Base-by-base conservation (phyloP, 352 stramenopile species). In the Phytophthora megakarya region DNA sequence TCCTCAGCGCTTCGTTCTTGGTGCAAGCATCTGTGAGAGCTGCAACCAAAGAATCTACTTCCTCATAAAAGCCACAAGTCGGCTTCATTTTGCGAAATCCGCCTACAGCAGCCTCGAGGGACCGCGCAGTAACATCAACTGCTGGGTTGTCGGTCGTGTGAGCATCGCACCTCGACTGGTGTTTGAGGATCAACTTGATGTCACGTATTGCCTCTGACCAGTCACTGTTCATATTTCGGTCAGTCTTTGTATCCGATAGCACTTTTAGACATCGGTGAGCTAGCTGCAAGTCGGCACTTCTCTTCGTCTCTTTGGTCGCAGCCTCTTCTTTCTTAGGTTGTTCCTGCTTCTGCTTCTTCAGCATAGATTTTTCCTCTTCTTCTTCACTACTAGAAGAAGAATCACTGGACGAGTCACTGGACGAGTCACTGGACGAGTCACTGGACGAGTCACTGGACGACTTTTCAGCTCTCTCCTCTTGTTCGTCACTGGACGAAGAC, bases 21-120 rank as follows among this genome's bases (percentile, higher is more conserved):
- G 60, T 54, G 38, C 69, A 76, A n/a, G 65, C 53, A 18, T 63
- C 38, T n/a, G 52, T 49, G 18, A 76, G 64, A 1, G 25, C 44
- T 30, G 45, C 50, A 3, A 71, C 25, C 12, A 73, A 15, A 21
- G 48, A 37, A 3, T 22, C 39, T n/a, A 65, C 40, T 55, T 76
- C 64, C 32, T 70, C 50, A 3, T 39, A 28, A 28, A 28, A 25
- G 21, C 70, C 43, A 11, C 5, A 10, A 12, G 45, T 66, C 64
- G 33, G 55, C n/a, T 45, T 26, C 1, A 76, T 3, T 16, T 51
- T 65, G 21, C n/a, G 21, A 22, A 73, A 58, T 12, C 65, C 19
- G 1, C 11, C 6, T 16, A 47, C 49, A 37, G 61, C 50, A 18
- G 42, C 49, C n/a, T 73, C 53, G 9, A 73, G 55, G 13, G 65